Base-by-base conservation (phyloP, 805 yeast species). In the Teunomyces stri region DNA sequence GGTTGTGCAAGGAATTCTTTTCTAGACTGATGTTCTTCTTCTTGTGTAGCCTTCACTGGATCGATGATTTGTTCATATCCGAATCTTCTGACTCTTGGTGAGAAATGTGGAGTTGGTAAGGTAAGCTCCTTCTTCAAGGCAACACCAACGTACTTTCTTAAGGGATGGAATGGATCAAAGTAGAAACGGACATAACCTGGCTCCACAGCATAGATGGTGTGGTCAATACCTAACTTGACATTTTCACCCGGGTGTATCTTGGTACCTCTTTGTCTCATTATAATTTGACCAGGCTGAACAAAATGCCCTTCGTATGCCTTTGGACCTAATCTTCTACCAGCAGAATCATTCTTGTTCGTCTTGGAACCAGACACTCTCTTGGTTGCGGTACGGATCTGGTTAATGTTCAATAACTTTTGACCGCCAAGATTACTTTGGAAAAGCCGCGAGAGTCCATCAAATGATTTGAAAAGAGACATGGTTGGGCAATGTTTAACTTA, bases 361-460 rank as follows among this genome's bases (percentile, higher is more conserved):
- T 83, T 87, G n/a, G 97, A 89, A 57, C 97, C 97, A 16, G 95
- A 89, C 6, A 94, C 97, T 64, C 84, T 86, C 69, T 94, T 94
- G 12, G 97, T 89, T 22, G 99, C 96, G 16, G 82, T 82, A 78
- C 99, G 89, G 11, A 89, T 80, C 50, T 76, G 82, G 35, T 45
- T 54, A 10, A 50, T 28, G 42, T 36, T 43, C 29, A 48, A 33
- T 6, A 45, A 16, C 29, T 37, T 37, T 27, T 21, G 40, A 22
- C 40, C 36, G n/a, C 37, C 13, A 15, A 36, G 15, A 25, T 28
- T 41, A 34, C 35, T 30, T 13, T 21, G 28, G 20, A 20, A 12
- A 21, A 30, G 16, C 11, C 34, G 36, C 6, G 36, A 30, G 34
- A 30, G 34, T 12, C 28, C 28, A 6, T 30, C 44, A 13, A 41